Conservation (phyloP, 2,329 filamentous ascomycete species). For the Ascochyta lentis region DNA sequence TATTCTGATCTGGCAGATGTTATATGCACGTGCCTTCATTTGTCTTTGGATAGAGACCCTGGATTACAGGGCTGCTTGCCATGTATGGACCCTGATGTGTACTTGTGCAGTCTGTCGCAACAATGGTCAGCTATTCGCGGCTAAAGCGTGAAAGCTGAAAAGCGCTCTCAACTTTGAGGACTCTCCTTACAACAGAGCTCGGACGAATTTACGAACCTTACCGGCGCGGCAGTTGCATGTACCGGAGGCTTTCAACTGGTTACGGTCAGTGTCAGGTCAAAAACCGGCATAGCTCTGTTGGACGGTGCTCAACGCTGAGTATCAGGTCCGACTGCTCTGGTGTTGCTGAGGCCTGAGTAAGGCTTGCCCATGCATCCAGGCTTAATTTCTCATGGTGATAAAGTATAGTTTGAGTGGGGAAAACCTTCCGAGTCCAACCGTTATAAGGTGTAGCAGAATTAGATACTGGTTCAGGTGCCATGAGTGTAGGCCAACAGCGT, state of each 20-base stretch:
- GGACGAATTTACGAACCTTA: neutral
- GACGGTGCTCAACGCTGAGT: neutral
- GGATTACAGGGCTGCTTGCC: neutral
- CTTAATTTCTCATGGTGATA: neutral
- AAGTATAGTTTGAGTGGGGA: neutral
- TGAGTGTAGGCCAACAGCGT: neutral
- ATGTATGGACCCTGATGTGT: neutral
- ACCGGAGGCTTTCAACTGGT: neutral
- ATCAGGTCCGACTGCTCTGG: neutral
- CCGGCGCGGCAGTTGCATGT: neutral
- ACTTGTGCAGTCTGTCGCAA: neutral
- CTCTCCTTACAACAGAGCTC: neutral
- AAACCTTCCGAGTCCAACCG: no score
- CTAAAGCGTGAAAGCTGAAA: no score
- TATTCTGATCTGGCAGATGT: neutral
- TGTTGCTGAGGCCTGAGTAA: no score
- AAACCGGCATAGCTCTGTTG: neutral
- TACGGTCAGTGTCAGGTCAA: neutral
- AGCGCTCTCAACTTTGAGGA: no score
- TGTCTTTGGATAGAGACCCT: neutral
- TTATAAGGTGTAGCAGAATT: no score
- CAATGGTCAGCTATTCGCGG: neutral
- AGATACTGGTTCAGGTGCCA: neutral
- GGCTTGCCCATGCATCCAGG: neutral
- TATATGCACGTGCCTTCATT: neutral